Conservation (phyloP, 73 alveolate species). For the Paraurostyla sp. region DNA sequence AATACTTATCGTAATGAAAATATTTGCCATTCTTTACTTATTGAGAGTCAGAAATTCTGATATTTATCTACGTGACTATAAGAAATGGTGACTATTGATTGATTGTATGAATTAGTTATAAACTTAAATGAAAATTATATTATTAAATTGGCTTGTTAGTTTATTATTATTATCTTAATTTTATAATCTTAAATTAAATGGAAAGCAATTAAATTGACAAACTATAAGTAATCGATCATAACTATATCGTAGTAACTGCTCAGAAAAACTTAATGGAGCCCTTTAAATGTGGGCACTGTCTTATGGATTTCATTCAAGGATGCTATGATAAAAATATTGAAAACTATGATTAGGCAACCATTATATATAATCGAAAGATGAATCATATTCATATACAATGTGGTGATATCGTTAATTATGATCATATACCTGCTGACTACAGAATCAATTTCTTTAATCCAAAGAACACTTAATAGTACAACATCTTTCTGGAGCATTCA, state of each 20-base stretch:
- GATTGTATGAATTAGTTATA: too few relatives aligned
- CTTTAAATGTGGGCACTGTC: constrained; percentile 16
- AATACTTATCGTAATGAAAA: neutral
- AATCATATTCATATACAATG: constrained; percentile 49
- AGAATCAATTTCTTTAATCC: neutral
- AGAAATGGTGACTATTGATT: neutral
- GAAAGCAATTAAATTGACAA: neutral
- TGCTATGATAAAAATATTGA: neutral
- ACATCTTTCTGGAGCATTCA: constrained; percentile 37
- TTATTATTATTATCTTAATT: neutral
- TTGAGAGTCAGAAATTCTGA: neutral
- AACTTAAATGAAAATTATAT: too few relatives aligned
- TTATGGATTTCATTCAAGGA: constrained; percentile 22
- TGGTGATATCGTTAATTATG: neutral
- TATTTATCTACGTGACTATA: neutral
- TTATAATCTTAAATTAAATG: neutral
- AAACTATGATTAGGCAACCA: neutral
- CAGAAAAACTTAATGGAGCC: neutral
- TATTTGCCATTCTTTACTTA: neutral
- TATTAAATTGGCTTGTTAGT: too few relatives aligned
- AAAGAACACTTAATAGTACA: neutral
- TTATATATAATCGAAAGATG: constrained; percentile 3
- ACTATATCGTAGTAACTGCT: constrained; percentile 34
- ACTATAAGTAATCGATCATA: neutral
- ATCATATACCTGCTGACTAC: neutral